phyloP scores from a whole-genome alignment of 495 filamentous ascomycete genomes.

The Clohesyomyces aquaticus region DNA sequence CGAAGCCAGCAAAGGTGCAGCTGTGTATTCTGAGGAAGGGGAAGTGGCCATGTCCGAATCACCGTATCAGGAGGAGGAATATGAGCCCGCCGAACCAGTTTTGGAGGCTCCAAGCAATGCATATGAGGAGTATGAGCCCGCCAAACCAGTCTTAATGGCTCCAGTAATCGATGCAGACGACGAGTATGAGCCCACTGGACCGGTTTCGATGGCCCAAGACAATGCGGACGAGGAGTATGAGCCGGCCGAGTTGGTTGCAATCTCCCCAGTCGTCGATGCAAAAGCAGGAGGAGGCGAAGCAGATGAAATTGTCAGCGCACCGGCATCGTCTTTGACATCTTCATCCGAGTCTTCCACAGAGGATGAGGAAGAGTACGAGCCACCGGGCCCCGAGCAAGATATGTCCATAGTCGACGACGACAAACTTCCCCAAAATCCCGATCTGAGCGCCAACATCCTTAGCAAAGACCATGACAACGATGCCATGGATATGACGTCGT shows the following conservation, averaged over 20 bases:
- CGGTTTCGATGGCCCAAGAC: too few species aligned
- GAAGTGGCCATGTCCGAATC: slow-evolving; percentile 37
- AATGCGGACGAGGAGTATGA: too few species aligned
- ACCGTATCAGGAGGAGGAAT: slow-evolving; percentile 22
- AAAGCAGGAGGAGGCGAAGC: too few species aligned
- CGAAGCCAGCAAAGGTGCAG: background rate
- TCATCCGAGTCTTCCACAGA: background rate
- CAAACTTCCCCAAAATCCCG: background rate
- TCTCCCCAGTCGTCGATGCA: too few species aligned
- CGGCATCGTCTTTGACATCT: background rate
- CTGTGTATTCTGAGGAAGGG: slow-evolving; percentile 22
- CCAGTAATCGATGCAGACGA: too few species aligned
- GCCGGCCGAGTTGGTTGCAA: too few species aligned
- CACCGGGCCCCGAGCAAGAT: slow-evolving; percentile 10
- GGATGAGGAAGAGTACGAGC: slow-evolving; percentile 33
- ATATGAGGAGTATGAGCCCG: slow-evolving; percentile 17
- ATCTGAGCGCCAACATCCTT: background rate
- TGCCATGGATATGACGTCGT: slow-evolving; percentile 29
- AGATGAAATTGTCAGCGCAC: background rate
- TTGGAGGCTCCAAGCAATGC: too few species aligned
- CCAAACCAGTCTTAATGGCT: too few species aligned
- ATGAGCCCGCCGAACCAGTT: slow-evolving; percentile 17
- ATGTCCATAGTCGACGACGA: background rate
- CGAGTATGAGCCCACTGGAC: too few species aligned
- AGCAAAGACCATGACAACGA: background rate